Conservation (phyloP, 148 eudicot genomes). For the Vaccinium myrtillus region DNA sequence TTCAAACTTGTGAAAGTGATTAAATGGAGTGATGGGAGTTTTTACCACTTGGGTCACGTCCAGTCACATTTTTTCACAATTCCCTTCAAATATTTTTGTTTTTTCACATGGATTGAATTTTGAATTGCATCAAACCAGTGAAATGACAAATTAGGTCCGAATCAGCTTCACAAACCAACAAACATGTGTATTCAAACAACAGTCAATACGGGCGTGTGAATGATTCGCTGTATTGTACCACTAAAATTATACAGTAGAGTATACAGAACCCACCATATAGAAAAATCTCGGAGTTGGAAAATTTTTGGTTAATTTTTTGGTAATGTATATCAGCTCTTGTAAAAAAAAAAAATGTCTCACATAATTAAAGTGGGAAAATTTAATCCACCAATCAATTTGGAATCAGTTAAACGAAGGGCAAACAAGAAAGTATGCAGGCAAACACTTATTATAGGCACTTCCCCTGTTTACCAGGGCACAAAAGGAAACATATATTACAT, state of each 20-base stretch:
- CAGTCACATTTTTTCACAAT: not conserved
- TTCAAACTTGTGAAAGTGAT: not conserved
- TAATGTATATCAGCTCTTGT: no score
- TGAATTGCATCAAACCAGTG: not conserved
- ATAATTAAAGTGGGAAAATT: no score
- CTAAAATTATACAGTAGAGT: no score
- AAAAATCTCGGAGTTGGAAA: no score
- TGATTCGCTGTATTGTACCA: no score
- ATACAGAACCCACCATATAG: not conserved
- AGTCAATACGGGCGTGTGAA: not conserved
- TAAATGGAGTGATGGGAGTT: not conserved
- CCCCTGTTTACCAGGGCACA: not conserved
- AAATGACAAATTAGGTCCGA: not conserved
- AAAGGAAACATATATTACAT: no score
- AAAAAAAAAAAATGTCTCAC: no score
- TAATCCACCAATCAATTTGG: no score
- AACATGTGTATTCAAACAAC: not conserved
- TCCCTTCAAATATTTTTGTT: not conserved
- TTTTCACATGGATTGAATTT: not conserved
- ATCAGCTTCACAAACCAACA: not conserved
- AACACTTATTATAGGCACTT: no score
- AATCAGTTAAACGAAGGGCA: no score
- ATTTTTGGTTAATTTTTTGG: no score
- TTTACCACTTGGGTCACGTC: not conserved
- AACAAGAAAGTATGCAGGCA: no score